Evolutionary conservation across 2,329 filamentous ascomycete genomes (phyloP), one percentile per base, ranked within the genome.

Genomic region (Colletotrichum tropicale): DNA sequence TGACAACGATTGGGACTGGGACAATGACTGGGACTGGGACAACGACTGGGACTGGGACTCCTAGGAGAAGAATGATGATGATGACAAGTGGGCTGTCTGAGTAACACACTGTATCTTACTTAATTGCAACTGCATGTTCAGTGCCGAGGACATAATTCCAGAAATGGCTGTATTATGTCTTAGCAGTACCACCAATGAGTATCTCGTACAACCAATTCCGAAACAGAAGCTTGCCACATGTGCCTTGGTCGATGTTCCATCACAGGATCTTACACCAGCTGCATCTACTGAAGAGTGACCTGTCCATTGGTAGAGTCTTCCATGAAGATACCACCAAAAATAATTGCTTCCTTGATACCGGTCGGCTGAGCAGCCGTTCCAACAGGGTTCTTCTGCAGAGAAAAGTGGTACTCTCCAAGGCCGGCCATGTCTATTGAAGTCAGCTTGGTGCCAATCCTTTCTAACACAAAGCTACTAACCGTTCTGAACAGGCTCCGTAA

Each of bases 331-430:
- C 83, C 83, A 8, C 81, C 82, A 71, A 81, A 84, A 8, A 81
- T 77, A 10, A 84, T 21, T 5, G 82, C 82, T 65, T 85, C 83
- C 56, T 83, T 77, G 43, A 84, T 80, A 16, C 79, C 79, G 34
- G 76, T 77, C 38, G 79, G 77, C 71, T 85, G 83, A 61, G 80
- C 82, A 6, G 82, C 83, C 48, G 81, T 65, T 64, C 80, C 81
- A 18, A 81, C 80, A n/a, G 77, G 55, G 66, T 78, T 87, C 84
- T 88, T 88, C 69, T 88, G 80, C 12, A 88, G 81, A 43, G 87
- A 87, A 18, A 88, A 81, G 79, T 89, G 87, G 77, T 78, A 88
- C 74, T 88, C 86, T 18, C 87, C 87, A n/a, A 83, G 83, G 6
- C 87, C 87, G 24, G 83, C 71, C 12, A 76, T 71, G 18, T 74